These are phyloP conservation scores for Plasmodium billcollinsi DNA, from an alignment of 169 alveolate species.

Conservation along the genomic window DNA sequence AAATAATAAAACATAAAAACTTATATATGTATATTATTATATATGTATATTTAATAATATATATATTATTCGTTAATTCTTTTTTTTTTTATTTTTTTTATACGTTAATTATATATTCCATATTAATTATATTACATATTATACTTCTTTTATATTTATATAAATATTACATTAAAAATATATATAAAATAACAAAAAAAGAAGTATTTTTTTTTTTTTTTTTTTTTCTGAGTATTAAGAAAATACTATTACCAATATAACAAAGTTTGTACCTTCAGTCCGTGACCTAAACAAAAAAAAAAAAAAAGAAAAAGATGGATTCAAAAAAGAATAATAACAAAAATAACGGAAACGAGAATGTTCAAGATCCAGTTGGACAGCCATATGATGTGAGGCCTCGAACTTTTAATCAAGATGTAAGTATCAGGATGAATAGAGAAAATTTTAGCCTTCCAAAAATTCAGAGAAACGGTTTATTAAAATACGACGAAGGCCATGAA, in stretches of 20 bases:
- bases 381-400: not conserved
- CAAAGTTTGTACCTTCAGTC: not conserved
- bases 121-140: no score
- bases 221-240: no score
- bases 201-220: no score
- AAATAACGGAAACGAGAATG: not conserved
- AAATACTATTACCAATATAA: not conserved
- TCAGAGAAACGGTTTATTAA: constrained; percentile 30
- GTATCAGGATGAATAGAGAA: constrained; percentile 18
- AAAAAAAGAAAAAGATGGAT: not conserved
- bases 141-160: no score
- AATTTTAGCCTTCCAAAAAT: constrained; percentile 54
- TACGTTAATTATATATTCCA: no score
- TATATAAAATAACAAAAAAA: not conserved
- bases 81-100: no score
- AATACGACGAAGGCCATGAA: constrained; percentile 36
- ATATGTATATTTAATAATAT: no score
- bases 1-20: no score
- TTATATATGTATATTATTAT: no score
- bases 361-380: not conserved
- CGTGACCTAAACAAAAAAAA: not conserved
- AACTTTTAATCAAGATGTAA: constrained; percentile 28
- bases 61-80: no score
- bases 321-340: constrained; percentile 5
- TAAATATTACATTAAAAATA: not conserved